Conservation (phyloP, 768 basidiomycete species). For the Epithele typhae region DNA sequence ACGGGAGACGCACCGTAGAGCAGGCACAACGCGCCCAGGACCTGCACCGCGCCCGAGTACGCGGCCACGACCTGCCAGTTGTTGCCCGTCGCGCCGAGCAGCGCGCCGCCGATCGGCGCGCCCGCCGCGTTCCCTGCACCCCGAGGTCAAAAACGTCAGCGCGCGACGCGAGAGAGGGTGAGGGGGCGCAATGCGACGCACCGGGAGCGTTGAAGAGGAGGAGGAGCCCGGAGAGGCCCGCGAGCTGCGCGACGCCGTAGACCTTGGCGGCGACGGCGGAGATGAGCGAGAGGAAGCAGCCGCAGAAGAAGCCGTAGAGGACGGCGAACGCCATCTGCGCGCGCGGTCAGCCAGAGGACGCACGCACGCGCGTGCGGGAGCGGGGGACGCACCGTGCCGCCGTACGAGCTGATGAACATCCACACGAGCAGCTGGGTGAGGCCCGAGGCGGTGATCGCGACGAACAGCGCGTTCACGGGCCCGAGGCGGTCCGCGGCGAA, state of each 20-base stretch:
- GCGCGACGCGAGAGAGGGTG: neutral
- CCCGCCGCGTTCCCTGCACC: slow-evolving; percentile 31
- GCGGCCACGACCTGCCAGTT: slow-evolving; percentile 30
- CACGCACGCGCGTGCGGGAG: neutral
- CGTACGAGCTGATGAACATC: slow-evolving; percentile 32
- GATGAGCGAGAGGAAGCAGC: slow-evolving; percentile 31
- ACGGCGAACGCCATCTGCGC: slow-evolving; percentile 26
- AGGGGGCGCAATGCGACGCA: neutral
- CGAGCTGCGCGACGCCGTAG: slow-evolving; percentile 15
- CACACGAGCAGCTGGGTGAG: slow-evolving; percentile 35
- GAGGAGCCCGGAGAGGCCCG: slow-evolving; percentile 17
- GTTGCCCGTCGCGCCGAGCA: slow-evolving; percentile 26
- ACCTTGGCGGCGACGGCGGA: slow-evolving; percentile 24
- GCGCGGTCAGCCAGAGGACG: neutral
- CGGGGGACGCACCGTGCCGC: slow-evolving; percentile 19
- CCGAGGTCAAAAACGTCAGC: neutral
- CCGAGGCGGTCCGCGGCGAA: slow-evolving; percentile 35
- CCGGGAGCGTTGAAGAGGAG: slow-evolving; percentile 14
- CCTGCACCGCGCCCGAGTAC: slow-evolving; percentile 26
- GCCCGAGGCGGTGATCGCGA: slow-evolving; percentile 31
- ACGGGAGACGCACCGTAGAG: slow-evolving; percentile 25
- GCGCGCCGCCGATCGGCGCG: slow-evolving; percentile 29
- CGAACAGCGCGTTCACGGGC: slow-evolving; percentile 35
- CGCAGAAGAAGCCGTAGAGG: slow-evolving; percentile 32
- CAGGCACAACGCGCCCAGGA: slow-evolving; percentile 26